Evolutionary conservation across 2,329 filamentous ascomycete genomes (phyloP), one percentile per base, ranked within the genome.

Genomic region (Penicillium sp.): DNA sequence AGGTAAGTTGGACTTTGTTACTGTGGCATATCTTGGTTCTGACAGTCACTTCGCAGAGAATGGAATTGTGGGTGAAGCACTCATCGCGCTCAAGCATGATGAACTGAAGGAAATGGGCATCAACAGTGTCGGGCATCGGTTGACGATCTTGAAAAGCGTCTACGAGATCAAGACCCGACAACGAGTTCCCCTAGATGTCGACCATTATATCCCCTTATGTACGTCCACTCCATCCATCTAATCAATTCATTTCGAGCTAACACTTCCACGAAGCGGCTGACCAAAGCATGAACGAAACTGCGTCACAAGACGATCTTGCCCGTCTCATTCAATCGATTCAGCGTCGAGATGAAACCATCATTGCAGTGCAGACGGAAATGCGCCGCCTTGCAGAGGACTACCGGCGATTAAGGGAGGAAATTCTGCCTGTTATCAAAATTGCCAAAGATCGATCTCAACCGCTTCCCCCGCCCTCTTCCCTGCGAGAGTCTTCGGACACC

Each of bases 141-240:
- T 98, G 62, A 95, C 90, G 20, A 95, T 98, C 50, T 79, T 98
- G 50, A 97, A 96, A 75, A 91, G 85, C 63, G 90, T 97, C 47
- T 97, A 96, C 73, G 91, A 97, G 66, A 86, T 93, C 65, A 98
- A 98, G 75, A 86, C 92, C 69, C 89, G 89, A 57, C 91, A 96
- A 66, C 90, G 95, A 62, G 82, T 97, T 52, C 87, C 89, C 13
- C 81, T 96, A 61, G 92, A 97, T 66, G 85, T 86, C 54, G 92
- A 96, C 63, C 89, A 97, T 70, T 98, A 96, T 68, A 81, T 96
- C 44, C 93, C 93, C 32, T 77, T 93, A 44, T 93, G 91, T 95
- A 84, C 63, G 87, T 28, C 27, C 27, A 18, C 18, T 29, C 18
- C 27, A 20, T 40, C 62, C 49, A 54, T 49, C 20, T 46, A 20